Percentiles rank a stretch among this genome's conserved stretches.
Conservation (phyloP, 495 filamentous ascomycete species). For the Daldinia bambusicola region DNA sequence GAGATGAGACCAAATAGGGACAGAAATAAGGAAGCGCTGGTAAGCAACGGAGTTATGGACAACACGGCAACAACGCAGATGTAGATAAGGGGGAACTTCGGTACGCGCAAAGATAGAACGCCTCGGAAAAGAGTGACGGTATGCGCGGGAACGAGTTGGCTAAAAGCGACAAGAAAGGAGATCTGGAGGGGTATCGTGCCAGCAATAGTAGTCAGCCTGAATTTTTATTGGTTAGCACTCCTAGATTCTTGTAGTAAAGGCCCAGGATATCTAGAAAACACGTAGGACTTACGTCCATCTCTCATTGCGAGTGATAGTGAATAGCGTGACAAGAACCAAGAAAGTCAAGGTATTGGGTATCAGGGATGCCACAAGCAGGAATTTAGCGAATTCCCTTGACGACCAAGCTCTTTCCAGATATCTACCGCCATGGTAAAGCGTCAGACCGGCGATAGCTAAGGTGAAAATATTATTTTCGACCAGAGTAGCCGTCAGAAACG, state of each 20-base stretch:
- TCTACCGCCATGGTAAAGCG: slow-evolving; percentile 91
- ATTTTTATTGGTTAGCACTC: slow-evolving; percentile 27
- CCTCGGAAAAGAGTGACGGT: slow-evolving; percentile 94
- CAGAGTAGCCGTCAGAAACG: slow-evolving; percentile 83
- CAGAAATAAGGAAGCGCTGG: slow-evolving; percentile 83
- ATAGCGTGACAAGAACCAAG: slow-evolving; percentile 75
- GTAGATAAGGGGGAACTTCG: slow-evolving; percentile 88
- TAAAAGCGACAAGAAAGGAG: slow-evolving; percentile 96
- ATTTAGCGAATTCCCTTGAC: slow-evolving; percentile 90
- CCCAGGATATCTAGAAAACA: neutral
- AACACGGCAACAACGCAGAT: slow-evolving; percentile 80
- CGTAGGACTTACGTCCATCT: slow-evolving; percentile 70
- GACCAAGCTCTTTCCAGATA: slow-evolving; percentile 98
- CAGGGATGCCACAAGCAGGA: slow-evolving; percentile 78
- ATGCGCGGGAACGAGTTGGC: slow-evolving; percentile 96
- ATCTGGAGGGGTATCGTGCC: slow-evolving; percentile 90
- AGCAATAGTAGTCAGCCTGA: slow-evolving; percentile 78
- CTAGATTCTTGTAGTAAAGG: neutral
- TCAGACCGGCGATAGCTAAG: slow-evolving; percentile 78
- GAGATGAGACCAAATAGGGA: slow-evolving; percentile 83
- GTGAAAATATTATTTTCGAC: slow-evolving; percentile 95
- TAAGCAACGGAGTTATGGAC: slow-evolving; percentile 81
- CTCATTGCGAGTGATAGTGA: slow-evolving; percentile 73
- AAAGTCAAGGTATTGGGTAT: slow-evolving; percentile 84
- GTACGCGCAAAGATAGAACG: slow-evolving; percentile 86